Evolutionary conservation across 768 basidiomycete genomes (phyloP), one percentile per base, ranked within the genome.

Genomic region (Mycena alexandri): DNA sequence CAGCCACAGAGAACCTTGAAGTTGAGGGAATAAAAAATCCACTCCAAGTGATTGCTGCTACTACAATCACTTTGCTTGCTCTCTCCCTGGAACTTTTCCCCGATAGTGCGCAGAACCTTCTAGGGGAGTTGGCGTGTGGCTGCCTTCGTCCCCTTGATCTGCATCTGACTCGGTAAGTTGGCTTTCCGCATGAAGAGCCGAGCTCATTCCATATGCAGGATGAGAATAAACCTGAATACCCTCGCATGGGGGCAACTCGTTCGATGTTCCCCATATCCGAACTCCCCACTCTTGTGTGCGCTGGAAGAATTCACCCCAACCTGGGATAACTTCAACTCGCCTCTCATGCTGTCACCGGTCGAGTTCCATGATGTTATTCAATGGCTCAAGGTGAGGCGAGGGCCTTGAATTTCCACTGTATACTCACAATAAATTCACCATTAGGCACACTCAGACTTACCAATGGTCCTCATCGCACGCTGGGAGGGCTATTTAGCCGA

Each of bases 401-500:
- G n/a, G n/a, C n/a, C 6, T 2, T 19, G 8, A 5, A 51, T 8
- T 51, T 33, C 24, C 9, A 33, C 7, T 36, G 12, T 36, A 12
- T 51, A 17, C 24, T 33, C 13, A 51, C 11, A 7, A 1, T 2
- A 25, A 19, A 47, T 12, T 36, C 7, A 5, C 12, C 21, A 9
- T 25, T 5, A 51, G 50, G 29, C 2, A 11, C 50, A 19, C 48
- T 22, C 48, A 25, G 48, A 50, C 13, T n/a, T 19, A 12, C 34
- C 34, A 38, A 13, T 36, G 19, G n/a, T 21, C 19, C 33, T 53
- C n/a, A 53, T 38, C 16, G 11, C 6, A 29, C 52, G 33, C 5
- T 53, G 52, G 52, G 19, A 53, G 36, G n/a, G 52, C 11, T 53
- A 53, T 53, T 12, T 53, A n/a, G n/a, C n/a, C n/a, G n/a, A n/a